Conservation (phyloP, 192 early-diverging fungal genomes). For the Backusella psychrophila region DNA sequence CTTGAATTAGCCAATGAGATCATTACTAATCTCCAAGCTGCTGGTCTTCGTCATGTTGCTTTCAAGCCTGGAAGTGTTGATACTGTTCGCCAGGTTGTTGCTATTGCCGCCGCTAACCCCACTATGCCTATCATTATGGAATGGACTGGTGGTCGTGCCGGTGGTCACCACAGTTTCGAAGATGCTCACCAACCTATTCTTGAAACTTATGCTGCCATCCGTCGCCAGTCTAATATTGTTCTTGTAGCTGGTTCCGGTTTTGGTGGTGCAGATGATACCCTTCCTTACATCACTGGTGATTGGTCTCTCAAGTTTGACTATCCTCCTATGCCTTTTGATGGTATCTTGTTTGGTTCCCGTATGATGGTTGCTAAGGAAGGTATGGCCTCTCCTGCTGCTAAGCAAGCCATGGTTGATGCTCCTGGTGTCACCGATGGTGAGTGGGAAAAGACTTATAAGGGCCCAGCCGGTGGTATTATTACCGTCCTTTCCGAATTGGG, state of each 20-base stretch:
- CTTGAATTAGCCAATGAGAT: conserved; percentile 83
- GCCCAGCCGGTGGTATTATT: conserved; percentile 74
- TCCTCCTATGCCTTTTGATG: conserved; percentile 95
- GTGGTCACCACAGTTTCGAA: conserved; percentile 96
- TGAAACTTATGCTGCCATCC: conserved; percentile 81
- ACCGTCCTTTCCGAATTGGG: conserved; percentile 89
- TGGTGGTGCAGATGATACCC: conserved; percentile 80
- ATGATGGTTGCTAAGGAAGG: conserved; percentile 94
- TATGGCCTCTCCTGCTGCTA: conserved; percentile 71
- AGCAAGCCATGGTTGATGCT: conserved; percentile 83
- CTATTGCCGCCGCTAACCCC: conserved; percentile 79
- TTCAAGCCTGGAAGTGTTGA: conserved; percentile 83
- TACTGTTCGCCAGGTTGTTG: conserved; percentile 72
- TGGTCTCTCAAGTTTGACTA: conserved; percentile 79
- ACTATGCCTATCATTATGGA: conserved; percentile 88
- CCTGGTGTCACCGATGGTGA: conserved; percentile 76
- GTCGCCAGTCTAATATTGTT: conserved; percentile 75
- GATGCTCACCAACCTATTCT: conserved; percentile 92
- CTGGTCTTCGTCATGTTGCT: conserved; percentile 79
- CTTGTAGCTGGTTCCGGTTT: conserved; percentile 92
- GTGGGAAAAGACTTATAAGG: conserved; percentile 85
- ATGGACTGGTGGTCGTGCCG: conserved; percentile 96
- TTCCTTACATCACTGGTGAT: conserved; percentile 92
- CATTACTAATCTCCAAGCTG: conserved; percentile 64
- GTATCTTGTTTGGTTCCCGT: conserved; percentile 93